These are phyloP conservation scores for Plectranthus barbatus DNA, from an alignment of 257 asterid genomes.

Conservation along the genomic window DNA sequence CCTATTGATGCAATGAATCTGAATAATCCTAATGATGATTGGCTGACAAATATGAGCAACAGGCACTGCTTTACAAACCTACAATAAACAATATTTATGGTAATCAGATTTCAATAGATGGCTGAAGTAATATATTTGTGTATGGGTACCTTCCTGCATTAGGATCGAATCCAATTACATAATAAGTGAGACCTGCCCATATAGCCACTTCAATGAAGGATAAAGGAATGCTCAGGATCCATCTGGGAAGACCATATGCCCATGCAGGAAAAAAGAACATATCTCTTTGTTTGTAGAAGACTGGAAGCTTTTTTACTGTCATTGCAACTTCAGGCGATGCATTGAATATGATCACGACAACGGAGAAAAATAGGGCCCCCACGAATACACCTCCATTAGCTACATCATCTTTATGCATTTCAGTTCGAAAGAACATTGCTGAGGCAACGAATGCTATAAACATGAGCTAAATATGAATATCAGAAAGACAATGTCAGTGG, in stretches of 20 bases:
- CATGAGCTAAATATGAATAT: slow-evolving; percentile 23
- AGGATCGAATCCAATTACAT: slow-evolving; percentile 63
- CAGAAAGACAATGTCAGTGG: not conserved
- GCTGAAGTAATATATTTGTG: not conserved
- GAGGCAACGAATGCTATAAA: slow-evolving; percentile 26
- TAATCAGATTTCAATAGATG: not conserved
- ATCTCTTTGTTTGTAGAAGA: slow-evolving; percentile 73
- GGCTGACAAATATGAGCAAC: slow-evolving; percentile 35
- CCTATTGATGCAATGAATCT: slow-evolving; percentile 47
- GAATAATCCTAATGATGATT: slow-evolving; percentile 45
- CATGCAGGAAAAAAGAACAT: slow-evolving; percentile 65
- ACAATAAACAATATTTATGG: slow-evolving; percentile 10
- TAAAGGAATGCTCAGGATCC: slow-evolving; percentile 57
- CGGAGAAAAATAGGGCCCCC: slow-evolving; percentile 40
- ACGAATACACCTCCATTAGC: slow-evolving; percentile 40
- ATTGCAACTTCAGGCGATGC: slow-evolving; percentile 58
- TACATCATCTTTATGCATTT: too few relatives aligned
- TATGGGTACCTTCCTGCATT: slow-evolving; percentile 38
- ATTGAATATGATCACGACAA: slow-evolving; percentile 45
- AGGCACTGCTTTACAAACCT: slow-evolving; percentile 60
- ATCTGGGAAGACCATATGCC: slow-evolving; percentile 58
- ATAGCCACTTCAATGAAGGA: slow-evolving; percentile 39
- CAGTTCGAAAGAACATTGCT: too few relatives aligned
- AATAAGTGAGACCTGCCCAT: slow-evolving; percentile 50
- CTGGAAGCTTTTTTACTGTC: slow-evolving; percentile 65